Evolutionary conservation across 192 early-diverging fungal species (phyloP), one percentile per base, ranked within the genome.

Genomic region (Backusella macrospora): DNA sequence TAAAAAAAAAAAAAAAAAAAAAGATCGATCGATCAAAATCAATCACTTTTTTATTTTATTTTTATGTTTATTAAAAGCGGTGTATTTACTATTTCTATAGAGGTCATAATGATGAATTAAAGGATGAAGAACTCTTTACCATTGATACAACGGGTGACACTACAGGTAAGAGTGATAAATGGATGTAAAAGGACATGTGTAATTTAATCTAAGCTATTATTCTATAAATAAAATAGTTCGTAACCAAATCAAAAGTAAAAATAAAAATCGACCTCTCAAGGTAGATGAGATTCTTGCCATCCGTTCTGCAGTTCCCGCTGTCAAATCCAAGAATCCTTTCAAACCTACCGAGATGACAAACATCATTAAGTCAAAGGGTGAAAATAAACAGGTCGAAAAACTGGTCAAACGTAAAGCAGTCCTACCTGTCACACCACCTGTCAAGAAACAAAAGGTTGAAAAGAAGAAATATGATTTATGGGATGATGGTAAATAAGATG

Each of bases 281-380:
- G 88, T 96, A 68, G 95, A 99, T 69, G 86, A 96, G 74, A 96
- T 99, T 78, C 82, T 99, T 26, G 85, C 83, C 14, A 82, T 87
- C 42, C 85, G 90, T 45, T 94, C 93, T 38, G 89, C 84, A 38
- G 83, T 97, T 21, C 82, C 85, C 0, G 86, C 85, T 15, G 76
- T 90, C 23, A 48, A 59, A 18, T 47, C 67, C 45, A 68, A 68
- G 21, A 68, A 68, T 14, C 42, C 45, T 3, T 68, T 68, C 42
- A 68, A 68, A 9, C 21, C 45, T 18, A 4, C 45, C 45, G 67
- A 47, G 45, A 68, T 29, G 21, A 68, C 67, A 16, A n/a, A 47
- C 21, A n/a, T 21, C 5, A 29, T 68, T 12, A 43, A 21, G 14
- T 88, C 89, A 37, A 89, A 87, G 69, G 65, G 43, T 34, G 64